Evolutionary conservation across 108 stramenopile genomes (phyloP), one percentile per base, ranked within the genome.

Genomic region (Asterionellopsis glacialis): DNA sequence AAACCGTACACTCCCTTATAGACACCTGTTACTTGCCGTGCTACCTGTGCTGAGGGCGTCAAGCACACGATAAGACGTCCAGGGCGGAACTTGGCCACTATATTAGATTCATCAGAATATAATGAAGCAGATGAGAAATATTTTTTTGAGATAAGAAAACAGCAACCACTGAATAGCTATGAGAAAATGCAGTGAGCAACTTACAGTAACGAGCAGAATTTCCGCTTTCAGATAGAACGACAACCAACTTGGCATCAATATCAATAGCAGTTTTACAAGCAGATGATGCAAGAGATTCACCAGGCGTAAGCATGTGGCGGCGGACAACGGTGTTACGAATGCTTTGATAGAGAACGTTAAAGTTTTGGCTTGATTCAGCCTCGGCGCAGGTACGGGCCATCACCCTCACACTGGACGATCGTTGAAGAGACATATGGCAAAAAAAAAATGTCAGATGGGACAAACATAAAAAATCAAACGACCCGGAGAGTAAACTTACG

Each of bases 201-300:
- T 33, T 7, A 33, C 33, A 7, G 54, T 94, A 80, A 49, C 87
- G 88, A 9, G 98, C 97, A 21, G 96, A 96, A 63, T 67, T 77
- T 33, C 99, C 99, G 26, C 85, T 88, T 64, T 96, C 95, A 22
- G 96, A 90, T 62, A 96, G 79, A 38, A 98, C 97, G 59, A 98
- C 73, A 58, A 96, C 94, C 40, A 72, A 86, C 73, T 85, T 88
- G 63, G 99, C 98, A 16, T 76, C 66, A 14, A 97, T 68, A 70
- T 98, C 97, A 67, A 91, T 82, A 27, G 97, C 94, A 24, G 98
- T 97, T 80, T 98, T 98, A 57, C 96, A 96, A 57, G 97, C 96
- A 10, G 97, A 95, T 21, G 90, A 92, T 19, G 95, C 96, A 53
- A 98, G 85, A 39, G 94, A 93, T 71, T 99, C 98, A 10, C 69